A percentile compares a stretch with the other conserved stretches of the same genome.
phyloP scores from a whole-genome alignment of 495 filamentous ascomycete species.

The Podospora sp. region DNA sequence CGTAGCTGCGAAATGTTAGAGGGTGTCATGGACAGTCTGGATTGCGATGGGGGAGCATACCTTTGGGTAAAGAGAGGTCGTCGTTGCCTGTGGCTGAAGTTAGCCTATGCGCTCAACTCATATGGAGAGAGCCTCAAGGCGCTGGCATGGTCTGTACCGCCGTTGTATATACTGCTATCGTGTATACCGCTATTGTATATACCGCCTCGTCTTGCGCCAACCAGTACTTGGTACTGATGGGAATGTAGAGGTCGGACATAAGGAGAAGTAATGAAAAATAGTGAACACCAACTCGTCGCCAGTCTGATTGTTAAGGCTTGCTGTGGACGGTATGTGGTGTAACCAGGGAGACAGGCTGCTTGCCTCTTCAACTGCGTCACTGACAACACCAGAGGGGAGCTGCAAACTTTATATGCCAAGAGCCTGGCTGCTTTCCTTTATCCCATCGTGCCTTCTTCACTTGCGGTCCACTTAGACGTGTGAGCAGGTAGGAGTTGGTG shows the following conservation, averaged over 20 bases:
- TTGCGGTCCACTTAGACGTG: not conserved
- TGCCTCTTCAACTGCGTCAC: not conserved
- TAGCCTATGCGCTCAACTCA: slow-evolving; percentile 22
- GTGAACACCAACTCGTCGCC: not conserved
- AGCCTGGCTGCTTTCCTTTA: not conserved
- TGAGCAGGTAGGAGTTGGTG: not conserved
- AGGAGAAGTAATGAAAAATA: too few relatives aligned
- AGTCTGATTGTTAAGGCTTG: not conserved
- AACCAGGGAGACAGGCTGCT: not conserved
- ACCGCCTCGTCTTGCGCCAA: not conserved
- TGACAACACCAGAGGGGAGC: not conserved
- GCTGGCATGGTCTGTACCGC: not conserved
- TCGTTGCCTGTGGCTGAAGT: slow-evolving; percentile 65
- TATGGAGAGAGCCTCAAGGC: not conserved
- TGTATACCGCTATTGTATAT: too few relatives aligned
- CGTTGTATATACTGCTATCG: too few relatives aligned
- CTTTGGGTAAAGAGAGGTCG: slow-evolving; percentile 93
- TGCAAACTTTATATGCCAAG: not conserved
- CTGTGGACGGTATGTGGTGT: not conserved
- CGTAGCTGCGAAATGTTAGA: slow-evolving; percentile 63
- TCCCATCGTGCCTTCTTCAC: not conserved
- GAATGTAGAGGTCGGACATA: not conserved
- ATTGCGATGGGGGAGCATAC: slow-evolving; percentile 46
- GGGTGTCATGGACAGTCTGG: not conserved
- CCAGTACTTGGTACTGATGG: slow-evolving; percentile 3